Conservation (phyloP, 2,329 filamentous ascomycete species). For the Beauveria medogensis region DNA sequence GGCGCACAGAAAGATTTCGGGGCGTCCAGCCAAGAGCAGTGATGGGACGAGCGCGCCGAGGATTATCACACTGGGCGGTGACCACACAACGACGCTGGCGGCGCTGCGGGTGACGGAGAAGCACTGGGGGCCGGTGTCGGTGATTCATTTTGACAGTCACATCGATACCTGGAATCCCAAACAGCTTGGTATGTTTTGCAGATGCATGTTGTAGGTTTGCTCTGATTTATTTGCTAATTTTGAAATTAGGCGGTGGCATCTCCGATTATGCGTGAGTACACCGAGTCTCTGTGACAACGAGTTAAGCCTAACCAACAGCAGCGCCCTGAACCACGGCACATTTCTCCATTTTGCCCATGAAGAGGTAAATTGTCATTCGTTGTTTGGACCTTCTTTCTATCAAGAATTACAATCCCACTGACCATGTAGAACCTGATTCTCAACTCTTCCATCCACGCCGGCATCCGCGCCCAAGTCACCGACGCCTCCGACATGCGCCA, state of each 20-base stretch:
- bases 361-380: constrained; percentile 6
- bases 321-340: constrained; percentile 19
- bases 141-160: constrained; percentile 65
- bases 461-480: constrained; percentile 64
- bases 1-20: constrained; percentile 15
- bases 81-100: constrained; percentile 60
- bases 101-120: constrained; percentile 55
- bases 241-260: constrained; percentile 13
- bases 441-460: constrained; percentile 68
- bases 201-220: too few species aligned
- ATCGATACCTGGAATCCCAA: constrained; percentile 18
- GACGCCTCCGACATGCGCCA: constrained; percentile 22
- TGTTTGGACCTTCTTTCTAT: too few species aligned
- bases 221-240: neutral
- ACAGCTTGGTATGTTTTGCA: constrained; percentile 1
- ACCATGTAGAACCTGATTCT: constrained; percentile 43
- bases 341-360: constrained; percentile 20
- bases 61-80: constrained; percentile 60
- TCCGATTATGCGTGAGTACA: constrained; percentile 15
- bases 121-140: constrained; percentile 53
- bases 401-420: neutral
- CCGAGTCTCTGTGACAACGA: neutral
- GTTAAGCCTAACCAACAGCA: constrained; percentile 5
- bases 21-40: constrained; percentile 11
- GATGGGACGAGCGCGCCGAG: constrained; percentile 13